Percentiles rank a stretch among this genome's conserved stretches.
phyloP scores from a whole-genome alignment of 169 alveolate genomes.

The Toxoplasma gondii region DNA sequence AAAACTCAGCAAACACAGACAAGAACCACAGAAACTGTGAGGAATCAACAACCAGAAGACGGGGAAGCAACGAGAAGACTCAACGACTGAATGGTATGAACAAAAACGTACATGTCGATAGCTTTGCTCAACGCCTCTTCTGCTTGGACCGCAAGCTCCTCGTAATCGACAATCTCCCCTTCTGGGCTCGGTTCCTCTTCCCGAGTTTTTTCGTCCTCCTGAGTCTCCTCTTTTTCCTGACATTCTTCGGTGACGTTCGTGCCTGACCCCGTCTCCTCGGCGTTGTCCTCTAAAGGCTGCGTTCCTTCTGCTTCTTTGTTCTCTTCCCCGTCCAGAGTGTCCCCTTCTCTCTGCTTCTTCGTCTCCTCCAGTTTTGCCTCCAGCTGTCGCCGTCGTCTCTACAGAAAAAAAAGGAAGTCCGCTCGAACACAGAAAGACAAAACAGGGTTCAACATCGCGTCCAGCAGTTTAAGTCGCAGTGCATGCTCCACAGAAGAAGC shows the following conservation, averaged over 20 bases:
- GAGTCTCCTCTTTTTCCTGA: background rate
- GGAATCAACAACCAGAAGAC: no score
- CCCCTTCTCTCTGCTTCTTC: background rate
- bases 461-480: no score
- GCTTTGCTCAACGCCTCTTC: slow-evolving; percentile 33
- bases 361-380: background rate
- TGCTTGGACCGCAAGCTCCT: background rate
- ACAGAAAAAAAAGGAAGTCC: background rate
- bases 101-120: background rate
- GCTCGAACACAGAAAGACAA: no score
- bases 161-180: background rate
- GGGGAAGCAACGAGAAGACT: no score
- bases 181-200: background rate
- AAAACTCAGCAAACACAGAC: no score
- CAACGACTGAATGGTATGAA: no score
- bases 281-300: background rate
- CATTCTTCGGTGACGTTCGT: background rate
- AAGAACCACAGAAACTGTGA: no score
- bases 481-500: no score
- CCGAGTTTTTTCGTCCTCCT: background rate
- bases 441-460: no score
- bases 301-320: background rate
- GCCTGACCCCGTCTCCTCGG: background rate
- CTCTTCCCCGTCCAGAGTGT: background rate
- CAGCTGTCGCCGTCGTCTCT: background rate